phyloP scores from a whole-genome alignment of 2,329 filamentous ascomycete genomes.

The Colletotrichum trifolii region DNA sequence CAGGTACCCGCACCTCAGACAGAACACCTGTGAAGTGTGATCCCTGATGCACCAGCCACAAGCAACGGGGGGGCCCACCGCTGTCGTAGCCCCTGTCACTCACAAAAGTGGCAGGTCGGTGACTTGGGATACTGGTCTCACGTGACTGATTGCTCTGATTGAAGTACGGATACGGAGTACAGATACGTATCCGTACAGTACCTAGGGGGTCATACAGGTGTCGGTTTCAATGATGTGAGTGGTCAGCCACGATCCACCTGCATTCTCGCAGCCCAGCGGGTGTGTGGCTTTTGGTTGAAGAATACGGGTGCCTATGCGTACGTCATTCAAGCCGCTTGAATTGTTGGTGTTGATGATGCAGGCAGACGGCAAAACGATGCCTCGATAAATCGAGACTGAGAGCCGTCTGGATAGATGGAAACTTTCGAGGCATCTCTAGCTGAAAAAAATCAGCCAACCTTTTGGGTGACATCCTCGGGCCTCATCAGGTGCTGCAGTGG shows the following conservation, averaged over 20 bases:
- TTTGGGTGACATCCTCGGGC: too few relatives aligned
- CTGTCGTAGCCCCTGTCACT: constrained; percentile 29
- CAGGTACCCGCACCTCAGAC: constrained; percentile 21
- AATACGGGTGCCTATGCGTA: constrained; percentile 25
- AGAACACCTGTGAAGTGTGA: constrained; percentile 4
- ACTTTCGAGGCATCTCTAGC: too few relatives aligned
- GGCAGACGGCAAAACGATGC: background rate
- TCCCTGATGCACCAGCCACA: constrained; percentile 36
- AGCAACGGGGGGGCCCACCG: constrained; percentile 6
- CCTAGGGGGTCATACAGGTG: too few relatives aligned
- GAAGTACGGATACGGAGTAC: too few relatives aligned
- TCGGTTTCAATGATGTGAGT: background rate
- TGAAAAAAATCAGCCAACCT: too few relatives aligned
- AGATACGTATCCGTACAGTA: too few relatives aligned
- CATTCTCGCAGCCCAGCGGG: background rate
- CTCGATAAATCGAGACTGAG: background rate
- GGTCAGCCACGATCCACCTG: constrained; percentile 13
- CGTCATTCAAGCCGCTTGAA: constrained; percentile 27
- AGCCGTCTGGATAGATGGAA: too few relatives aligned
- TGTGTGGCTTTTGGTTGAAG: background rate
- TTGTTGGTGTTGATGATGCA: background rate
- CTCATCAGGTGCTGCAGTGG: too few relatives aligned
- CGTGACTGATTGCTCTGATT: too few relatives aligned
- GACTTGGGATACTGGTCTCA: too few relatives aligned
- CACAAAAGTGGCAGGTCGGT: too few relatives aligned